phyloP scores from a whole-genome alignment of 352 stramenopile species.

The Phytophthora agathidicida region DNA sequence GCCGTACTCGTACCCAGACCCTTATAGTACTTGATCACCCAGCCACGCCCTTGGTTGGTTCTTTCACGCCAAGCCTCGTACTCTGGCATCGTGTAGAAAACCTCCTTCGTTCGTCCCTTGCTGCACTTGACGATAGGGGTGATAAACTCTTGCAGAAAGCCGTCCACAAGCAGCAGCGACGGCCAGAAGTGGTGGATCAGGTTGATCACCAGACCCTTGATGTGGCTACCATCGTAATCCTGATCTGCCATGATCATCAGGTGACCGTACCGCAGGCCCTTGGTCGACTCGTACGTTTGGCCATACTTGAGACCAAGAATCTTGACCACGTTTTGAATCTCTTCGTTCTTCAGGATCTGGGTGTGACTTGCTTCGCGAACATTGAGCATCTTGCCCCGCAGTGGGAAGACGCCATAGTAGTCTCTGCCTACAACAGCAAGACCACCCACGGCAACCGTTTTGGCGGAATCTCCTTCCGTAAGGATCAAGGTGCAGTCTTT shows the following conservation, averaged over 20 bases:
- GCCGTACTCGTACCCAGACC: constrained; percentile 98
- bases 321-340: constrained; percentile 96
- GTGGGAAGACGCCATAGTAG: constrained; percentile 97
- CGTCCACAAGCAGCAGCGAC: constrained; percentile 91
- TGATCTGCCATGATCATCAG: constrained; percentile 99
- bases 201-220: constrained; percentile 99
- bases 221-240: constrained; percentile 98
- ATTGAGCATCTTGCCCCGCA: constrained; percentile 99
- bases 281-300: constrained; percentile 92
- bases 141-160: constrained; percentile 96
- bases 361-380: constrained; percentile 98
- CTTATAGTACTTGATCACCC: constrained; percentile 99
- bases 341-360: constrained; percentile 97
- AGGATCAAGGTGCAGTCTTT: constrained; percentile 98
- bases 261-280: constrained; percentile 94
- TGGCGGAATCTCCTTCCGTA: constrained; percentile 99
- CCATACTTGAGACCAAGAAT: constrained; percentile 98
- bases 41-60: constrained; percentile 92
- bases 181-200: constrained; percentile 99
- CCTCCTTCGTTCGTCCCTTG: constrained; percentile 82
- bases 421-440: constrained; percentile 96
- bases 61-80: constrained; percentile 94
- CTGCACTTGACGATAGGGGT: constrained; percentile 98
- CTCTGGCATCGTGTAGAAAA: constrained; percentile 98
- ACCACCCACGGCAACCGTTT: constrained; percentile 96